These are phyloP conservation scores for Neofusicoccum parvum DNA, from an alignment of 2,329 filamentous ascomycete genomes.

Conservation along the genomic window DNA sequence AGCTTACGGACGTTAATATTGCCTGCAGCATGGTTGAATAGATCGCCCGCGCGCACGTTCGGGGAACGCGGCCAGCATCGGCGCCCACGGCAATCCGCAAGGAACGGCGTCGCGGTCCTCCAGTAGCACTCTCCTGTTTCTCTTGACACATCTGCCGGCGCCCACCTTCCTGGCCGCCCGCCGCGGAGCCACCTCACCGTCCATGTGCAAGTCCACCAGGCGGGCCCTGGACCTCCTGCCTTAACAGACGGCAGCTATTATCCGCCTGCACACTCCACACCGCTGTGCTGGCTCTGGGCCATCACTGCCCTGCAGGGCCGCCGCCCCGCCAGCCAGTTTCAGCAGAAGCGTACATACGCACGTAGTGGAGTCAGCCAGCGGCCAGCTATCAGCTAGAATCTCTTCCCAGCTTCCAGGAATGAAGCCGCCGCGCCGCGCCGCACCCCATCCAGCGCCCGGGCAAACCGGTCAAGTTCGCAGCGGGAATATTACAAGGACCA, in stretches of 20 bases:
- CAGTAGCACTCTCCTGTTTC: conserved; percentile 9
- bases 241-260: conserved; percentile 14
- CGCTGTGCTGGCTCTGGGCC: conserved; percentile 12
- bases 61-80: conserved; percentile 13
- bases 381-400: conserved; percentile 11
- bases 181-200: not conserved
- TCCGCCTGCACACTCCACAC: conserved; percentile 2
- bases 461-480: conserved; percentile 17
- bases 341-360: not conserved
- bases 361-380: not conserved
- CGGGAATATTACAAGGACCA: conserved; percentile 19
- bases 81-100: conserved; percentile 8
- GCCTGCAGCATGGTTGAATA: conserved; percentile 11
- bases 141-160: conserved; percentile 14
- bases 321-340: conserved; percentile 13
- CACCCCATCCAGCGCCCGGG: not conserved
- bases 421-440: not conserved
- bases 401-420: conserved; percentile 12
- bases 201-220: conserved; percentile 3
- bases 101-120: conserved; percentile 1
- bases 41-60: conserved; percentile 18
- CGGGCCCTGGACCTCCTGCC: conserved; percentile 1
- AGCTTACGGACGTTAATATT: conserved; percentile 17
- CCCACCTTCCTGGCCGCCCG: not conserved
- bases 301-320: conserved; percentile 15